phyloP scores from a whole-genome alignment of 768 basidiomycete species.

The Megacollybia marginata region DNA sequence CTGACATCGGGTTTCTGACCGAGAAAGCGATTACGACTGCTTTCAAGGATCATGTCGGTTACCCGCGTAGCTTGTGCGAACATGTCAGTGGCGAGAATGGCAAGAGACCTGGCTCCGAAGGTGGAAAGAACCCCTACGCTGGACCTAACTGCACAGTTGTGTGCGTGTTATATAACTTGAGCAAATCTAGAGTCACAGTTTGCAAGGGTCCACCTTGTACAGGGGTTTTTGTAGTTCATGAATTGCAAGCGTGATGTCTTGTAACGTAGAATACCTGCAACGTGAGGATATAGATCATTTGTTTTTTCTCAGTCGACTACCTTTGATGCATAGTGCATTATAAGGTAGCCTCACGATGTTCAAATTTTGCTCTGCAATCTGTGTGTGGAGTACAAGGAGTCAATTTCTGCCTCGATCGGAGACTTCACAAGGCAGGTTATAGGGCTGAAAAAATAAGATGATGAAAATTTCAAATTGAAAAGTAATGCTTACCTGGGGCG shows the following conservation, averaged over 20 bases:
- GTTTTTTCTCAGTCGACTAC: too few species aligned
- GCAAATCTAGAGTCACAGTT: neutral
- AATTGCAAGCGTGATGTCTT: neutral
- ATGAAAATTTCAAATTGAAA: too few species aligned
- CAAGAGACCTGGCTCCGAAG: neutral
- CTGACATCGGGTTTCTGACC: neutral
- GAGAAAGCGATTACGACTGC: neutral
- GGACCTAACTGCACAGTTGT: neutral
- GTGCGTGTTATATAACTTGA: neutral
- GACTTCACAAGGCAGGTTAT: too few species aligned
- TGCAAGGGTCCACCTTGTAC: neutral
- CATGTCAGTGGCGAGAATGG: neutral
- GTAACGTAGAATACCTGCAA: too few species aligned
- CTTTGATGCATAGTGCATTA: too few species aligned
- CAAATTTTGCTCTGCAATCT: too few species aligned
- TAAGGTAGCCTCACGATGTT: too few species aligned
- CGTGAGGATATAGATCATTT: too few species aligned
- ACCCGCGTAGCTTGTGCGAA: neutral
- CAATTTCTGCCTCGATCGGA: too few species aligned
- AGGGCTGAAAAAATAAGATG: too few species aligned
- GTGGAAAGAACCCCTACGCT: neutral
- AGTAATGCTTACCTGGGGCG: too few species aligned
- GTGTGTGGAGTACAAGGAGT: too few species aligned
- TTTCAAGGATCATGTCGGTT: neutral
- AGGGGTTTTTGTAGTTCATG: neutral